Percentiles rank a stretch among this genome's conserved stretches.
Evolutionary conservation across 371 early-diverging fungal genomes (phyloP).

Genomic region (Apophysomyces trapeziformis): DNA sequence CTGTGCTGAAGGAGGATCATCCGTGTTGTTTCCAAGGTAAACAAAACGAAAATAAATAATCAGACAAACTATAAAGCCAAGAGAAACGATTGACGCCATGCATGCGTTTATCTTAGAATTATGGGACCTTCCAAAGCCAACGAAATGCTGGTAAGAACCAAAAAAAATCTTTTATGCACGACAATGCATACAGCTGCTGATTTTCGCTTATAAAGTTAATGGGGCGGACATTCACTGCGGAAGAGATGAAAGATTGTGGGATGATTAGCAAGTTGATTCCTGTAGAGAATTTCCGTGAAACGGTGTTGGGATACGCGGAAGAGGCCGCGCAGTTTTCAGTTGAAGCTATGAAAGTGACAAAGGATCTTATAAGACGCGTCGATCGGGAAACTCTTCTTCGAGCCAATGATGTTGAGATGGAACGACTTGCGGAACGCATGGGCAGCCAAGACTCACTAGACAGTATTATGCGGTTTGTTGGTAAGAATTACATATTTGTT

Average conservation of each 20-base stretch:
- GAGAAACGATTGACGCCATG: background rate
- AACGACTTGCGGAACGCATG: slow-evolving; percentile 35
- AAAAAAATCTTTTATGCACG: slow-evolving; percentile 1
- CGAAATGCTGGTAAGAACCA: slow-evolving; percentile 59
- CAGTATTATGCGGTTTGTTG: slow-evolving; percentile 37
- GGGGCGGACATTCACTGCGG: slow-evolving; percentile 57
- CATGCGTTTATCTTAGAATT: slow-evolving; percentile 33
- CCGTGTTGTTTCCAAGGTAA: slow-evolving; percentile 63
- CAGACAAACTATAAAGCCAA: too few species aligned
- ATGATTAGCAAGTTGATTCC: slow-evolving; percentile 57
- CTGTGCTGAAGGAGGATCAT: slow-evolving; percentile 73
- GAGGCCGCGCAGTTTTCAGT: slow-evolving; percentile 55
- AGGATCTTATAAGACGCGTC: slow-evolving; percentile 53
- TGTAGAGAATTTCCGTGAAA: slow-evolving; percentile 53
- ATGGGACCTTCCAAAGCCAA: slow-evolving; percentile 66
- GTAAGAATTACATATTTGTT: slow-evolving; percentile 22
- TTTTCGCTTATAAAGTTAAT: slow-evolving; percentile 37
- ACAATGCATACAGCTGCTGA: background rate
- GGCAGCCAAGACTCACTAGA: slow-evolving; percentile 37
- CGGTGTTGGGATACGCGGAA: slow-evolving; percentile 54
- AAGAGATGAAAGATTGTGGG: slow-evolving; percentile 56
- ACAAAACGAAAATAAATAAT: background rate
- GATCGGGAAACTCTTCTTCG: slow-evolving; percentile 51
- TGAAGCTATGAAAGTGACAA: slow-evolving; percentile 60
- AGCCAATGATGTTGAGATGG: slow-evolving; percentile 57